phyloP scores from a whole-genome alignment of 2,329 filamentous ascomycete species.

The Penicillium sp. region DNA sequence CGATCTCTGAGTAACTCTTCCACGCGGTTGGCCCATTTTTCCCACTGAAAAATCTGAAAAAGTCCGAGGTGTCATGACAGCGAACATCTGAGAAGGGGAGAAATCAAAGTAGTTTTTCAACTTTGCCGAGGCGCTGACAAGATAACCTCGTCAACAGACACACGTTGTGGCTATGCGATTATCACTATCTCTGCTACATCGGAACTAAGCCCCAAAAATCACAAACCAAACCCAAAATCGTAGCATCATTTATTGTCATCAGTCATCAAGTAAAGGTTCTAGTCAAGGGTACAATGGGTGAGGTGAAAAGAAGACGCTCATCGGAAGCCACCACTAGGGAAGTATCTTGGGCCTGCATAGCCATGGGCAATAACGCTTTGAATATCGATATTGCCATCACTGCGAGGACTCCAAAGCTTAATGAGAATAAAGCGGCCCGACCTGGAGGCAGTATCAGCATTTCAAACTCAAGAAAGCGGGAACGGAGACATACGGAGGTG shows the following conservation, averaged over 20 bases:
- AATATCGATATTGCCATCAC: constrained; percentile 80
- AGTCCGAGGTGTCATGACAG: no score
- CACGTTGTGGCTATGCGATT: no score
- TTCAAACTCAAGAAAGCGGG: neutral
- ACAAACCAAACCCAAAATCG: neutral
- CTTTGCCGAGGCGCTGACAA: no score
- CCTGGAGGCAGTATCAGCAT: constrained; percentile 31
- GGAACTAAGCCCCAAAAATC: no score
- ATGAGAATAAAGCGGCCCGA: constrained; percentile 80
- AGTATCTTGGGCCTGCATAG: constrained; percentile 81
- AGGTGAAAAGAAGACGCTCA: constrained; percentile 33
- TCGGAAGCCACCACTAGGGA: constrained; percentile 65
- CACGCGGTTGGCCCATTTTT: no score
- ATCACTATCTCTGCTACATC: no score
- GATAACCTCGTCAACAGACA: no score
- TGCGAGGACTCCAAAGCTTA: constrained; percentile 82
- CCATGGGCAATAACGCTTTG: constrained; percentile 81
- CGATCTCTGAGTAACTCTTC: no score
- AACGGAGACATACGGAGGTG: constrained; percentile 38
- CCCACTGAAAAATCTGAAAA: no score
- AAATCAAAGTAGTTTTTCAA: no score
- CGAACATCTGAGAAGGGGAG: no score
- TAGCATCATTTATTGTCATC: constrained; percentile 1
- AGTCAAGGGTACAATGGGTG: neutral
- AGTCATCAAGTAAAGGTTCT: neutral